Percentiles rank a stretch among this genome's conserved stretches.
Evolutionary conservation across 2,329 filamentous ascomycete genomes (phyloP).

Genomic region (Arthrobotrys sphaeroides): DNA sequence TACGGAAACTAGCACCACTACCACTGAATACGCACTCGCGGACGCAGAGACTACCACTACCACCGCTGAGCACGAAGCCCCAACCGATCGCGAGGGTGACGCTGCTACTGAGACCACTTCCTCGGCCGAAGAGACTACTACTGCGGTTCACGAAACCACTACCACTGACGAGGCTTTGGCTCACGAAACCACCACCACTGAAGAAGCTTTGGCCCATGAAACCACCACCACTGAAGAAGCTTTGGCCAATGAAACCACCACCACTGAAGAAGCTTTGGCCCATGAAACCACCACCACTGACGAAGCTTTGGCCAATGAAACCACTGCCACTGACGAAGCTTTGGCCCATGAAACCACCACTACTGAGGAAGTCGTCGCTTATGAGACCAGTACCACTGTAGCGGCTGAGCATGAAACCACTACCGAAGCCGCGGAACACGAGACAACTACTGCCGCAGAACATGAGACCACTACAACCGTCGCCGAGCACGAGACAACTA

Average conservation of each 20-base stretch:
- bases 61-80: neutral
- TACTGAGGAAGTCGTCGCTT: neutral
- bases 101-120: no score
- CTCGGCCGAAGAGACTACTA: neutral
- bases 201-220: neutral
- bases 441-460: neutral
- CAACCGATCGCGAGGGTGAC: neutral
- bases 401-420: neutral
- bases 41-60: neutral
- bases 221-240: neutral
- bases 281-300: neutral
- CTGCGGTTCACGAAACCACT: neutral
- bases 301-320: neutral
- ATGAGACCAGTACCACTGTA: neutral
- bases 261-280: neutral
- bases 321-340: neutral
- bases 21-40: neutral
- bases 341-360: neutral
- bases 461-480: neutral
- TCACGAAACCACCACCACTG: neutral
- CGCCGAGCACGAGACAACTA: neutral
- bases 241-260: neutral
- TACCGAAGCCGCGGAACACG: neutral
- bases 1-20: neutral
- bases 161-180: neutral